A percentile compares a stretch with the other conserved stretches of the same genome.
phyloP scores from a whole-genome alignment of 2,329 filamentous ascomycete species.

The Davidsoniella virescens region DNA sequence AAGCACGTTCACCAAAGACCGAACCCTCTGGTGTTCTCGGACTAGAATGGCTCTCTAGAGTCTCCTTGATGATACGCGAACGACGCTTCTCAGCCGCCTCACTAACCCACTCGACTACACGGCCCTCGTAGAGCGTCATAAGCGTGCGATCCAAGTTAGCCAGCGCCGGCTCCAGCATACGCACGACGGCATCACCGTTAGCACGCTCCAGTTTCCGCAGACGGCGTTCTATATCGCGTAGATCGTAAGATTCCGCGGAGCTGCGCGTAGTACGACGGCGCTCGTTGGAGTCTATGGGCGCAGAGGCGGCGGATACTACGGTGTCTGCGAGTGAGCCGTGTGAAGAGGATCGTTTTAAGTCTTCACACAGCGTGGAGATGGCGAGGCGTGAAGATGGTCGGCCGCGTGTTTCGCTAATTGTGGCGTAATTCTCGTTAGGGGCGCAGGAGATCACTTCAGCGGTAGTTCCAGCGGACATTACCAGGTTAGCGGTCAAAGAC shows the following conservation, averaged over 20 bases:
- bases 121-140: constrained; percentile 15
- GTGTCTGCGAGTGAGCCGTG: constrained; percentile 5
- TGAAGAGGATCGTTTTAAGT: background rate
- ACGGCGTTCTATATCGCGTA: constrained; percentile 31
- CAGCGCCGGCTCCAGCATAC: constrained; percentile 28
- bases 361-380: background rate
- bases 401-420: background rate
- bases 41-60: constrained; percentile 3
- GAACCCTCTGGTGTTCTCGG: constrained; percentile 9
- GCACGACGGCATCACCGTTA: constrained; percentile 27
- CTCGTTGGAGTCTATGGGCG: constrained; percentile 13
- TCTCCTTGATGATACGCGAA: constrained; percentile 5
- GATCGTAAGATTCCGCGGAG: constrained; percentile 18
- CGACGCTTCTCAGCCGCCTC: constrained; percentile 10
- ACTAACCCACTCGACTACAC: constrained; percentile 11
- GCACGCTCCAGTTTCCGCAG: constrained; percentile 30
- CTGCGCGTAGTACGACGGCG: constrained; percentile 6
- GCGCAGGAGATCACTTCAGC: background rate
- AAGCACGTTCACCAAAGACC: constrained; percentile 6
- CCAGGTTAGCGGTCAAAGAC: background rate
- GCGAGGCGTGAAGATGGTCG: background rate
- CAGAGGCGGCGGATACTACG: background rate
- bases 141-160: constrained; percentile 27
- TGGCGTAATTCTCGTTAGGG: background rate
- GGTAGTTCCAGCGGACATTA: background rate